A percentile compares a stretch with the other conserved stretches of the same genome.
Evolutionary conservation across 805 yeast species (phyloP).

Genomic region (Candida schatavii): DNA sequence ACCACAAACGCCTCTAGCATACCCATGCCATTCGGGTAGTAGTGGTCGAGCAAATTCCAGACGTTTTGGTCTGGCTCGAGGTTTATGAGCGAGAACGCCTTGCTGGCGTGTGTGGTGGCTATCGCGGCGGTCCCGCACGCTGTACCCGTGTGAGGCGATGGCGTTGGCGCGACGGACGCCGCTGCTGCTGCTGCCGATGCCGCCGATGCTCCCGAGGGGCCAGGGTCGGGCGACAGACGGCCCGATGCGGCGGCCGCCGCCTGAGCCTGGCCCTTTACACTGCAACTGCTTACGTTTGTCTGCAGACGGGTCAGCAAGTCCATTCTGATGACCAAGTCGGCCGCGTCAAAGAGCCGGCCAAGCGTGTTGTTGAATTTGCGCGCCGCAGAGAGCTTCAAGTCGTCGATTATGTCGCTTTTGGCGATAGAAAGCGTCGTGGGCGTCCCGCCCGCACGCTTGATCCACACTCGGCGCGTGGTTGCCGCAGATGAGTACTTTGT

Average conservation of each 20-base stretch:
- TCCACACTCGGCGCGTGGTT: conserved; percentile 50
- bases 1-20: conserved; percentile 64
- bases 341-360: conserved; percentile 61
- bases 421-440: conserved; percentile 71
- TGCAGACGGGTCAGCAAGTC: conserved; percentile 15
- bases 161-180: background rate
- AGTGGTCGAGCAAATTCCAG: conserved; percentile 54
- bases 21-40: conserved; percentile 66
- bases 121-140: background rate
- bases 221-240: conserved; percentile 1
- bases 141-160: background rate
- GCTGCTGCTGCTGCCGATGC: background rate
- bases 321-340: conserved; percentile 52
- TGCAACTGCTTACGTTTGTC: conserved; percentile 3
- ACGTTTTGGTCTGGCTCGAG: conserved; percentile 64
- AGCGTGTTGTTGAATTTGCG: conserved; percentile 66
- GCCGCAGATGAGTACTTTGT: background rate
- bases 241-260: conserved; percentile 1
- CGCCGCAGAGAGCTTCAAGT: conserved; percentile 64
- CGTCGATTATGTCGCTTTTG: conserved; percentile 72
- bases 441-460: conserved; percentile 44
- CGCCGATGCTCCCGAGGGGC: background rate
- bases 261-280: background rate
- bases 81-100: conserved; percentile 4
- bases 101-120: background rate